Base-by-base conservation (phyloP, 2,329 filamentous ascomycete genomes). In the Pleoardoris graminearum region DNA sequence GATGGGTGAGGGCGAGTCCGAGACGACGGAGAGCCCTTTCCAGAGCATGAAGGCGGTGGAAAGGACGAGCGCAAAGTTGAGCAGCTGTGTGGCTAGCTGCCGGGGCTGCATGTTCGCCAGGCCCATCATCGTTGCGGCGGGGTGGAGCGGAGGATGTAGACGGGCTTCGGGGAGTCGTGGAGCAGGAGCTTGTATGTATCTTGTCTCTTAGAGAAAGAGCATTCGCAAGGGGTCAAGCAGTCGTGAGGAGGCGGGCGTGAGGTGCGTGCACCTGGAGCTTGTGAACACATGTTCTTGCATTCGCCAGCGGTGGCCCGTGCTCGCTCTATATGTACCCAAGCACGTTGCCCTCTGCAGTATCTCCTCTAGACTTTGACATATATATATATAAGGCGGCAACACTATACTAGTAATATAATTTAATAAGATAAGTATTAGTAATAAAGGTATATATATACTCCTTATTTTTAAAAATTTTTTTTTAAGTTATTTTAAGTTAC, bases 21-120 rank as follows among this genome's bases (percentile, higher is more conserved):
- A 85, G 58, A 85, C 77, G 25, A 96, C 84, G 7, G 88, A 92
- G 54, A 97, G 85, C 8, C 89, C 90, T 75, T 96, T 96, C 91
- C 78, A 81, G 44, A 96, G 85, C 91, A 96, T 96, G 71, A 96
- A 96, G 1, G 92, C 91, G 1, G 90, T 94, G 8, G 88, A 91
- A 45, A 96, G 84, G 57, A 96, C 90, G 58, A 97, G 85, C 51
- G 87, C 91, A 74, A 97, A 96, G 77, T 95, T 96, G 70, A 96
- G 85, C 62, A 93, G 75, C 80, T 96, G 91, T 43, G 85, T 82
- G 65, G 91, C 86, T 49, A 89, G 82, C 73, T 95, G 90, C 74
- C 91, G 88, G 60, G 90, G 88, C 74, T 90, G 91, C 68, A 83
- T 78, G 48, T 76, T 75, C 54, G 80, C 77, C 59, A 95, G 79